These are phyloP conservation scores for Lactarius sp. DNA, from an alignment of 768 basidiomycete species.

Conservation along the genomic window DNA sequence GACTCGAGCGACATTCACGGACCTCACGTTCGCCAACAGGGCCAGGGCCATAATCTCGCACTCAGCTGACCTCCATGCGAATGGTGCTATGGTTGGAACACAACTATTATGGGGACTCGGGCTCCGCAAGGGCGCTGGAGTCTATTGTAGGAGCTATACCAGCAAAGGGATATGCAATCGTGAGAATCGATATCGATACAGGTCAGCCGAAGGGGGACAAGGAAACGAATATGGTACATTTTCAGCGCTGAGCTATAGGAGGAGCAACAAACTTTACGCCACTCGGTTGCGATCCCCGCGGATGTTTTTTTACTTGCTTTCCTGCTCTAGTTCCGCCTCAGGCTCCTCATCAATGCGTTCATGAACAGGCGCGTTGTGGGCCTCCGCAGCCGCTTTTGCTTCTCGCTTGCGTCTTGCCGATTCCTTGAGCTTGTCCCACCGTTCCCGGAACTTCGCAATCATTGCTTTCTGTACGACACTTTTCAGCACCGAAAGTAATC, in stretches of 20 bases:
- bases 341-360: constrained; percentile 69
- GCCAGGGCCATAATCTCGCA: not conserved
- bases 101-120: not conserved
- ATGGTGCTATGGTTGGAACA: not conserved
- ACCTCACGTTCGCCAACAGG: not conserved
- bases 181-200: constrained; percentile 21
- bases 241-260: constrained; percentile 15
- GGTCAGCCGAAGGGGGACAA: constrained; percentile 6
- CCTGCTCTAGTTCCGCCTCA: constrained; percentile 57
- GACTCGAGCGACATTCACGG: not conserved
- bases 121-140: constrained; percentile 4
- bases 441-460: constrained; percentile 77
- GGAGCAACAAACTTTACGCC: not conserved
- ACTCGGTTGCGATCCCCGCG: not conserved
- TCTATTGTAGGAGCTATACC: constrained; percentile 8
- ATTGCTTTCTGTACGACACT: constrained; percentile 59
- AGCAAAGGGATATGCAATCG: constrained; percentile 10
- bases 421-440: constrained; percentile 89
- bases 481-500: constrained; percentile 13
- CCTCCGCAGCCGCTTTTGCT: constrained; percentile 53
- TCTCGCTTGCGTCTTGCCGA: constrained; percentile 83
- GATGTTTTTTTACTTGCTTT: constrained; percentile 26
- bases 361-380: constrained; percentile 44
- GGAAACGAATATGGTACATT: constrained; percentile 20
- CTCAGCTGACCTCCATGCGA: constrained; percentile 4